phyloP scores from a whole-genome alignment of 306 rosid genomes.

The Trifolium dubium region DNA sequence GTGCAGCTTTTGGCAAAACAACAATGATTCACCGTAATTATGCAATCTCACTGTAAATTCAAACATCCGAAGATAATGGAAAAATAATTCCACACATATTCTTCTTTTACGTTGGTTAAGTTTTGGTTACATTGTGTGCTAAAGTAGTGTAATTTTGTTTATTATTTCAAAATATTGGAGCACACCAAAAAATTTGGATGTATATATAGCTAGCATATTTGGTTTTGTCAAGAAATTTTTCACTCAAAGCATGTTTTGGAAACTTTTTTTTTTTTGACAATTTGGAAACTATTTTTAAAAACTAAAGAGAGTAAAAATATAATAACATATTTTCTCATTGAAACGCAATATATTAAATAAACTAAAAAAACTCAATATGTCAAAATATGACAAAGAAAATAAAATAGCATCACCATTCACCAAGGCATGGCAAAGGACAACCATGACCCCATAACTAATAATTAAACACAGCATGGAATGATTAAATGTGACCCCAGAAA shows the following conservation, averaged over 20 bases:
- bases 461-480: slow-evolving; percentile 12
- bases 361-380: too few relatives aligned
- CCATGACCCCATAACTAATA: not conserved
- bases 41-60: too few relatives aligned
- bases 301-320: too few relatives aligned
- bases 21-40: too few relatives aligned
- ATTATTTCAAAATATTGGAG: not conserved
- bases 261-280: too few relatives aligned
- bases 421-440: not conserved
- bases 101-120: not conserved
- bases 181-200: not conserved
- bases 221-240: not conserved
- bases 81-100: not conserved
- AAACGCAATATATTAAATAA: too few relatives aligned
- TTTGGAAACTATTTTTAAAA: too few relatives aligned
- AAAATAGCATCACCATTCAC: not conserved
- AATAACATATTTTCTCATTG: too few relatives aligned
- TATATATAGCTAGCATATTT: not conserved
- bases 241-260: not conserved
- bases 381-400: too few relatives aligned
- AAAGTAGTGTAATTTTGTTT: not conserved
- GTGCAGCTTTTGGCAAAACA: too few relatives aligned
- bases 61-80: not conserved
- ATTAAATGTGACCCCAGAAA: slow-evolving; percentile 25
- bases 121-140: slow-evolving; percentile 4